phyloP scores from a whole-genome alignment of 108 stramenopile species.

The Skeletonema potamos region DNA sequence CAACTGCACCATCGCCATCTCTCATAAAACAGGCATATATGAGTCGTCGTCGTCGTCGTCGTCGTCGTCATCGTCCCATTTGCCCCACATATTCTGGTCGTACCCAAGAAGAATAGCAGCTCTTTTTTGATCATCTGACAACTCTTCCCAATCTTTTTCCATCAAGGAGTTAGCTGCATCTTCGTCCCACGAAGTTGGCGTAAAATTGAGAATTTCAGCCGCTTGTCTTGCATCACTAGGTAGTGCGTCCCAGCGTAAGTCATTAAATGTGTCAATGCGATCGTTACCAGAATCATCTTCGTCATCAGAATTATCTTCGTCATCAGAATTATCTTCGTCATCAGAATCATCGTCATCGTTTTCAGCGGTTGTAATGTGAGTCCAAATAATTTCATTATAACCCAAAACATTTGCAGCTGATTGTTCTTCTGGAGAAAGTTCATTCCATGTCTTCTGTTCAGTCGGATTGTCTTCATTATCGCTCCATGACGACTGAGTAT shows the following conservation, averaged over 20 bases:
- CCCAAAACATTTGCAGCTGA: constrained; percentile 47
- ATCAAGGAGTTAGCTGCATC: constrained; percentile 1
- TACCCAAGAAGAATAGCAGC: constrained; percentile 24
- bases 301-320: constrained; percentile 1
- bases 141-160: not conserved
- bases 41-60: no score
- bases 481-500: not conserved
- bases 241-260: not conserved
- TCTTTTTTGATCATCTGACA: constrained; percentile 5
- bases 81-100: not conserved
- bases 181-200: not conserved
- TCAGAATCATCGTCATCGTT: constrained; percentile 5
- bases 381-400: constrained; percentile 47
- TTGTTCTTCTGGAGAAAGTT: constrained; percentile 40
- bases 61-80: no score
- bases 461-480: constrained; percentile 5
- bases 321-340: constrained; percentile 4
- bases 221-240: constrained; percentile 8
- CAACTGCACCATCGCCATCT: no score
- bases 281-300: constrained; percentile 2
- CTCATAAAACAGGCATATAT: no score
- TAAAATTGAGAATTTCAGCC: constrained; percentile 5
- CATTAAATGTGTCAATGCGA: not conserved
- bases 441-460: constrained; percentile 42
- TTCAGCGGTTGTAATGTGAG: constrained; percentile 6